Base-by-base conservation (phyloP, 116 monocot genomes). In the Trichopus zeylanicus region DNA sequence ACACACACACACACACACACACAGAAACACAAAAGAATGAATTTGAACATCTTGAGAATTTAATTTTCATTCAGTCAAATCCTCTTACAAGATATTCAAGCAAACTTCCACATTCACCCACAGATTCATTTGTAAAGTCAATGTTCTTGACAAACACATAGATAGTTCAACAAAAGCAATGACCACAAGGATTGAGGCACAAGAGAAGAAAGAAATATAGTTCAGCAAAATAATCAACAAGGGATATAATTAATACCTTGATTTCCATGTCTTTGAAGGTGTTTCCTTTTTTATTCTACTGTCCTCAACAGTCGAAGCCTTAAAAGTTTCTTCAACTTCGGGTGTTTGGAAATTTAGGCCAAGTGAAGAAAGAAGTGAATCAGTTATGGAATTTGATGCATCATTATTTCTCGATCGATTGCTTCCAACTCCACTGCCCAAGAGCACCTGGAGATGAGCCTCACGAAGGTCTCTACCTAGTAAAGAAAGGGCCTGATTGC, bases 401-500 rank as follows among this genome's bases (percentile, higher is more conserved):
- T 73, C 64, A 37, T 57, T 64, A 29, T 53, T 73, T 70, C 73
- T 67, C 18, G 85, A 74, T 59, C 71, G 70, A 56, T 71, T 69
- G 29, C 66, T 69, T 19, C 79, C 72, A 51, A 55, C 73, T 68
- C n/a, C n/a, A n/a, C n/a, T n/a, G n/a, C 86, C 91, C 48, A 83
- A 75, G 62, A 91, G 73, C 57, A 86, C 68, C 53, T 91, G 86
- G n/a, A 86, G 48, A 59, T 91, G 83, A 55, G 86, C 83, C 53
- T 91, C 91, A 9, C 83, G 74, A 25, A 91, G 83, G 29, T 91
- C 86, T 49, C 78, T 83, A 55, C 77, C 68, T 26, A 81, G 51
- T 9, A 78, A 53, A 56, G 91, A 77, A 62, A 83, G 75, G 47
- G 73, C 68, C 65, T 86, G 86, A 66, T 57, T 78, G 57, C 57